These are phyloP conservation scores for Lumnitzera littorea DNA, from an alignment of 345 rosid species.

Conservation along the genomic window DNA sequence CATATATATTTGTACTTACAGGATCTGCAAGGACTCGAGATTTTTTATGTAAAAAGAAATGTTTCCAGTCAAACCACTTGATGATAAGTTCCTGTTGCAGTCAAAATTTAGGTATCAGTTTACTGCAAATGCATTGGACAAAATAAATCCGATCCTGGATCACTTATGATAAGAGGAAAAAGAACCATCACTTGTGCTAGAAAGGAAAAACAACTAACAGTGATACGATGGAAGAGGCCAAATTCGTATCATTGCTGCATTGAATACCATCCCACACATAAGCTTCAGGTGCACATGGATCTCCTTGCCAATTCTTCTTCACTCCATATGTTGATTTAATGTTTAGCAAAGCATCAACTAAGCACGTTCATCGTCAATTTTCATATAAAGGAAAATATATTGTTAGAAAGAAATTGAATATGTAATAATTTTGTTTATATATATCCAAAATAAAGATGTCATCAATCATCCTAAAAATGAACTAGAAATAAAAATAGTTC, in stretches of 20 bases:
- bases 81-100: slow-evolving; percentile 19
- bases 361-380: background rate
- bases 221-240: slow-evolving; percentile 17
- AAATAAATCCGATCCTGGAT: background rate
- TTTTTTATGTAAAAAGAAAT: slow-evolving; percentile 16
- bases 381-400: too few species aligned
- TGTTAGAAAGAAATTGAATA: background rate
- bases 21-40: slow-evolving; percentile 12
- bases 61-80: slow-evolving; percentile 21
- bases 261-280: too few species aligned
- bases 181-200: too few species aligned
- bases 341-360: slow-evolving; percentile 27
- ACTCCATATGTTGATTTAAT: slow-evolving; percentile 18
- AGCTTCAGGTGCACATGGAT: background rate
- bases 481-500: too few species aligned
- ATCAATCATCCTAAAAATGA: background rate
- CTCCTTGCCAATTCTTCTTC: slow-evolving; percentile 36
- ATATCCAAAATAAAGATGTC: too few species aligned
- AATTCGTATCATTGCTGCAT: too few species aligned
- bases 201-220: slow-evolving; percentile 14
- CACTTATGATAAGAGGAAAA: background rate
- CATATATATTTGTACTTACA: slow-evolving; percentile 15
- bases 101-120: background rate
- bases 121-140: background rate
- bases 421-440: too few species aligned